phyloP scores from a whole-genome alignment of 2,329 filamentous ascomycete genomes.

The Blastomyces parvus region DNA sequence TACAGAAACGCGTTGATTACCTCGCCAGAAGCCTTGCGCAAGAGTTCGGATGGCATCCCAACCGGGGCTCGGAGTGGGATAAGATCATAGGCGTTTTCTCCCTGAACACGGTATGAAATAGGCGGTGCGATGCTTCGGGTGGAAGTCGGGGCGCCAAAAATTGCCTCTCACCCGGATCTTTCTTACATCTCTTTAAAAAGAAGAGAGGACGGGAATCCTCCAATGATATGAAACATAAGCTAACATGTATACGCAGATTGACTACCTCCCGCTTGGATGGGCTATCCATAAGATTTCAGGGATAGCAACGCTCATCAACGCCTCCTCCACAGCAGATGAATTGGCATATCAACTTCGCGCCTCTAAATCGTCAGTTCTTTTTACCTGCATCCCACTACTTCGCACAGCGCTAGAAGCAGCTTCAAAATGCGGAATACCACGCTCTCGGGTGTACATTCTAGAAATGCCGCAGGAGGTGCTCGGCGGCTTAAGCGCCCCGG shows the following conservation, averaged over 20 bases:
- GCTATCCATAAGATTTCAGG: slow-evolving; percentile 61
- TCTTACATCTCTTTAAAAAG: neutral
- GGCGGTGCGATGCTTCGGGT: neutral
- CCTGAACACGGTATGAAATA: slow-evolving; percentile 52
- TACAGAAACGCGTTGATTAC: slow-evolving; percentile 50
- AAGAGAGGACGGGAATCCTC: neutral
- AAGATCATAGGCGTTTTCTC: slow-evolving; percentile 61
- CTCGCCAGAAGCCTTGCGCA: slow-evolving; percentile 54
- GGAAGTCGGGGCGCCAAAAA: neutral
- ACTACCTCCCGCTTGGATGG: slow-evolving; percentile 58
- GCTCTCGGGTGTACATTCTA: slow-evolving; percentile 54
- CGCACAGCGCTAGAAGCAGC: slow-evolving; percentile 52
- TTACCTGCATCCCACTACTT: slow-evolving; percentile 56
- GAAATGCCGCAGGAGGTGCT: slow-evolving; percentile 48
- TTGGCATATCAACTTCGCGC: slow-evolving; percentile 58
- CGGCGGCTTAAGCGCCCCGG: slow-evolving; percentile 37
- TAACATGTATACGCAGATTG: slow-evolving; percentile 41
- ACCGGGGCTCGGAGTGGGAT: slow-evolving; percentile 59
- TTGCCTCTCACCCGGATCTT: neutral
- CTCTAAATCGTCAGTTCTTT: slow-evolving; percentile 54
- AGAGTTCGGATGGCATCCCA: slow-evolving; percentile 53
- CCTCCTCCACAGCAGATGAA: slow-evolving; percentile 55
- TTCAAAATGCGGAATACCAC: slow-evolving; percentile 49
- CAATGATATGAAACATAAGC: neutral
- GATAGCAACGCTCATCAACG: slow-evolving; percentile 58